These are phyloP conservation scores for Entophlyctis helioformis DNA, from an alignment of 192 early-diverging fungal species.

Conservation along the genomic window DNA sequence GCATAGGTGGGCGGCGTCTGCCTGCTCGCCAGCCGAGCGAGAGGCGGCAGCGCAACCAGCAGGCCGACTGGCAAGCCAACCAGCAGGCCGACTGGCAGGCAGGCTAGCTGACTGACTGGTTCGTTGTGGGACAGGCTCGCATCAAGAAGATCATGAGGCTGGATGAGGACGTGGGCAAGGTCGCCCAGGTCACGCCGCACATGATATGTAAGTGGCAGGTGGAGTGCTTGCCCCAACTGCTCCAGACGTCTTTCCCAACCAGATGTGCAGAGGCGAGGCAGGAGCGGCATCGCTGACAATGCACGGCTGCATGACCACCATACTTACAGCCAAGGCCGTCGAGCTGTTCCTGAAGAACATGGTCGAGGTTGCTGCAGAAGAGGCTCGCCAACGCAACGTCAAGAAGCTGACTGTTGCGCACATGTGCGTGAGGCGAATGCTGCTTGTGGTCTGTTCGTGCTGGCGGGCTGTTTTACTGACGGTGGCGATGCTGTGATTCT, in stretches of 20 bases:
- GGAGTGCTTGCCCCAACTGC: not conserved
- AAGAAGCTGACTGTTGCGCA: slow-evolving; percentile 81
- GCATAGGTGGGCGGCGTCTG: too few relatives aligned
- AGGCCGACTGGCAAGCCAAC: too few relatives aligned
- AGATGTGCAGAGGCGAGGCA: too few relatives aligned
- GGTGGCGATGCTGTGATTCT: not conserved
- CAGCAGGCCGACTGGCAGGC: too few relatives aligned
- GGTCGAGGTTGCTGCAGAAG: slow-evolving; percentile 74
- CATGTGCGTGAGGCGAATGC: slow-evolving; percentile 60
- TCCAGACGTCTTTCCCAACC: too few relatives aligned
- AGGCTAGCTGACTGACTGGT: too few relatives aligned
- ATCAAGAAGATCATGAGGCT: slow-evolving; percentile 99
- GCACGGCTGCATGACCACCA: too few relatives aligned
- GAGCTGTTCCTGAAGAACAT: slow-evolving; percentile 93
- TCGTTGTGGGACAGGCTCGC: too few relatives aligned
- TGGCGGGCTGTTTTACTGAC: not conserved
- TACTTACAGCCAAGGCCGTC: slow-evolving; percentile 71
- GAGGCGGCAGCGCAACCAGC: too few relatives aligned
- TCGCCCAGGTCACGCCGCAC: slow-evolving; percentile 91
- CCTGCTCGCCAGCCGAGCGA: too few relatives aligned
- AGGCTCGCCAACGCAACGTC: slow-evolving; percentile 62
- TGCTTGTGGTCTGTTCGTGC: not conserved
- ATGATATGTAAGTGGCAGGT: slow-evolving; percentile 64
- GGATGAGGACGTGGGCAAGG: slow-evolving; percentile 98
- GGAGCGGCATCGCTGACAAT: too few relatives aligned